A percentile compares a stretch with the other conserved stretches of the same genome.
Conservation (phyloP, 257 asterid species). For the Scutellaria galericulata region DNA sequence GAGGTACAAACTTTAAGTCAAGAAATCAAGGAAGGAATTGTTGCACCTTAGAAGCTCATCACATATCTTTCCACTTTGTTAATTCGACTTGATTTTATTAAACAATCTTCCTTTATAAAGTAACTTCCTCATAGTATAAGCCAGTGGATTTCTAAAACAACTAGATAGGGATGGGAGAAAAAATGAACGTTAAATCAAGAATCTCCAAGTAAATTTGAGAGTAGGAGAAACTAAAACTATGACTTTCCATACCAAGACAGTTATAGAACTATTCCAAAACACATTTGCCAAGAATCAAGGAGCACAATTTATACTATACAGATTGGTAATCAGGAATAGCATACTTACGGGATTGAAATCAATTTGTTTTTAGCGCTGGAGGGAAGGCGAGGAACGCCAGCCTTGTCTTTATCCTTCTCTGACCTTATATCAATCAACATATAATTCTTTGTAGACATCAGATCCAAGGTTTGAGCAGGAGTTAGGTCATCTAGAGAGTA, state of each 20-base stretch:
- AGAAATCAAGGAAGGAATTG: background rate
- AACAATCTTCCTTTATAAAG: too few relatives aligned
- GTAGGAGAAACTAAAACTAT: background rate
- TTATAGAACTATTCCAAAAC: background rate
- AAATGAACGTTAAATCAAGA: background rate
- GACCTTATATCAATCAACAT: conserved; percentile 89
- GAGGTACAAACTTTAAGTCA: conserved; percentile 11
- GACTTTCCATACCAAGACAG: conserved; percentile 14
- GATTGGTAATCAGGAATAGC: conserved; percentile 3
- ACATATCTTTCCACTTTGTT: too few relatives aligned
- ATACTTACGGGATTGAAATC: conserved; percentile 81
- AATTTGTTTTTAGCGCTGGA: conserved; percentile 70
- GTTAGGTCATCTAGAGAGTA: conserved; percentile 66
- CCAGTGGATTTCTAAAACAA: too few relatives aligned
- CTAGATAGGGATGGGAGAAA: too few relatives aligned
- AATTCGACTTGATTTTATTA: too few relatives aligned
- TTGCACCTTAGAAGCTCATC: conserved; percentile 2
- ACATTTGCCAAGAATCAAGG: conserved; percentile 3
- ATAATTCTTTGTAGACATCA: conserved; percentile 77
- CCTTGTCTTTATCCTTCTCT: conserved; percentile 86
- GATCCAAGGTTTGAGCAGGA: conserved; percentile 90
- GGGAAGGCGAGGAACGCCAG: conserved; percentile 94
- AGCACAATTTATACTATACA: background rate
- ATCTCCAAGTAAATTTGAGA: background rate
- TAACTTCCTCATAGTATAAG: too few relatives aligned